Percentiles rank a stretch among this genome's conserved stretches.
Evolutionary conservation across 2,329 filamentous ascomycete genomes (phyloP).

Genomic region (Apiospora arundinis): DNA sequence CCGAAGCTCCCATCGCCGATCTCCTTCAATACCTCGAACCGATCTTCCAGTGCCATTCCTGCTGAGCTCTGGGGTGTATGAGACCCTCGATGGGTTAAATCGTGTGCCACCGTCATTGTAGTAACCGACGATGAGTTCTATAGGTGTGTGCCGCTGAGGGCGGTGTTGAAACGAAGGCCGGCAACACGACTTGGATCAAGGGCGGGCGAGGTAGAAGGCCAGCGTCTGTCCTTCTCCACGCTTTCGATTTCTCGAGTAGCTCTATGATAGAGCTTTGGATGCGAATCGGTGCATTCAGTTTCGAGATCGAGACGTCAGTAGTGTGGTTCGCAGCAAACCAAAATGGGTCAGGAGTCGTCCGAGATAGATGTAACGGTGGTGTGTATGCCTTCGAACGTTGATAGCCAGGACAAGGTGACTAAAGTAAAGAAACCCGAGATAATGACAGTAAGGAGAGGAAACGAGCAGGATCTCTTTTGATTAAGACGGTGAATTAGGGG

Average conservation of each 20-base stretch:
- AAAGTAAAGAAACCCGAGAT: constrained; percentile 25
- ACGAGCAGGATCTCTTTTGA: constrained; percentile 32
- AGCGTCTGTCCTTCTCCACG: constrained; percentile 35
- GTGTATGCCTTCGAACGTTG: constrained; percentile 15
- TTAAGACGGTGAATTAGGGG: constrained; percentile 38
- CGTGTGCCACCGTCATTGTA: constrained; percentile 80
- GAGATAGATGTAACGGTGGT: constrained; percentile 10
- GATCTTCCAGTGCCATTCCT: constrained; percentile 78
- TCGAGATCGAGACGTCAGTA: constrained; percentile 23
- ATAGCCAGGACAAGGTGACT: constrained; percentile 1
- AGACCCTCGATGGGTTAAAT: constrained; percentile 73
- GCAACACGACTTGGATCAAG: constrained; percentile 24
- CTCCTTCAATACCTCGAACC: constrained; percentile 96
- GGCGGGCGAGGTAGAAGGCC: constrained; percentile 30
- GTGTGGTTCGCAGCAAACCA: constrained; percentile 13
- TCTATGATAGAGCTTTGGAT: constrained; percentile 46
- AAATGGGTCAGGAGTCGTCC: constrained; percentile 10
- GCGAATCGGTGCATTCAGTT: constrained; percentile 26
- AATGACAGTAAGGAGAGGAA: constrained; percentile 28
- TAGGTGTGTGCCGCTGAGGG: constrained; percentile 20
- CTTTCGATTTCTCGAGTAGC: constrained; percentile 37
- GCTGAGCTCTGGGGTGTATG: constrained; percentile 52
- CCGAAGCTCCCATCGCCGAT: constrained; percentile 99
- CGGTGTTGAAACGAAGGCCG: constrained; percentile 25
- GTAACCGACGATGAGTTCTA: constrained; percentile 30